Base-by-base conservation (phyloP, 208 protist genomes). In the Trypanosoma vivax region DNA sequence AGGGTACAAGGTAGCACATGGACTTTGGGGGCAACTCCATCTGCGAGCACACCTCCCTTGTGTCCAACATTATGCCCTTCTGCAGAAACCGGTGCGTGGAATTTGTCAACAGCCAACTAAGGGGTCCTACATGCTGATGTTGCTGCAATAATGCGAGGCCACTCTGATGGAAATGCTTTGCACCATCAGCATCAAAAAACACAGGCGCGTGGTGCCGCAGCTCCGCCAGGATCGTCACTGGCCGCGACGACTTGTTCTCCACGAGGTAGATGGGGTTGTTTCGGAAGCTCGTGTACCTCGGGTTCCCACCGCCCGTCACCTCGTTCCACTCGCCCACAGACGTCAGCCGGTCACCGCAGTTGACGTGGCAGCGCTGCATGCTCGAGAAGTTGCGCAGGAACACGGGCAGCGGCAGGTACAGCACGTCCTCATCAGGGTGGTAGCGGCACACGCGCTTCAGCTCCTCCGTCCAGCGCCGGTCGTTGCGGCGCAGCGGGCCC, bases 221-320 rank as follows among this genome's bases (percentile, higher is more conserved):
- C 51, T 94, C 82, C 11, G 76, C 57, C n/a, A 94, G 51, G 30
- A 94, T 72, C 2, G 62, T 73, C 11, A 71, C 74, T 3, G 82
- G 52, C 5, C 83, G 76, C 3, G 72, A 77, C 54, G 77, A 64
- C 53, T 76, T 88, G 65, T 94, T 94, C 63, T 94, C 79, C 38
- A 94, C 55, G 13, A 89, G 24, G 62, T 74, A 94, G 54, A 94
- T 90, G 1, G 87, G 82, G 62, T 94, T 94, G 64, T 83, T 87
- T 33, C 86, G 82, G 70, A 90, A 94, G 47, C 54, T 76, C 2
- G 86, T 89, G 50, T 78, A 82, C 63, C 79, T 87, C 34, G 86
- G 73, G 54, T 83, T 89, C 40, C 86, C 86, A 16, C 86, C 86
- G 23, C 50, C 50, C 1, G 79, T 89, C 47, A 73, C 60, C 24